Evolutionary conservation across 2,329 filamentous ascomycete genomes (phyloP).

Genomic region (Clarireedia hainanense): DNA sequence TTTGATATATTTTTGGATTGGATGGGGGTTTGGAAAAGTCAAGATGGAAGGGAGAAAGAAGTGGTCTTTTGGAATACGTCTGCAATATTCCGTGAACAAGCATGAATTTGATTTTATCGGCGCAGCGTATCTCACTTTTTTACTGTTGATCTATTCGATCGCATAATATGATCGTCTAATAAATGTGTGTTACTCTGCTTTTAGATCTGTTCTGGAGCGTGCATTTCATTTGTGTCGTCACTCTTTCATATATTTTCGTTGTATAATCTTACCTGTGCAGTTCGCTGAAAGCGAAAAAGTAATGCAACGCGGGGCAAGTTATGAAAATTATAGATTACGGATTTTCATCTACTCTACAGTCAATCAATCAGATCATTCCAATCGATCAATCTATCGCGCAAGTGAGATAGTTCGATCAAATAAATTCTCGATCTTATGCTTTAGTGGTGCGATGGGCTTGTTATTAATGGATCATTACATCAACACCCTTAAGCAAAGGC

Average conservation of each 20-base stretch:
- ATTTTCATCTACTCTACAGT: no score
- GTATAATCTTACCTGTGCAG: not conserved
- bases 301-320: no score
- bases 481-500: no score
- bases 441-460: no score
- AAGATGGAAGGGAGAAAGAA: not conserved
- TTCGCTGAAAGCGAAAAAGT: no score
- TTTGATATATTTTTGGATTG: not conserved
- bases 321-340: no score
- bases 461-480: no score
- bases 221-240: not conserved
- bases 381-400: no score
- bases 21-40: not conserved
- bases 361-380: no score
- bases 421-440: no score
- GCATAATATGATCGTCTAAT: not conserved
- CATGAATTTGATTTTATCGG: not conserved
- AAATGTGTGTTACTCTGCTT: not conserved
- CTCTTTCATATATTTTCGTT: not conserved
- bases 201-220: not conserved
- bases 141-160: not conserved
- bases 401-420: no score
- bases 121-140: not conserved
- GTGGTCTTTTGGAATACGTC: not conserved
- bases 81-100: not conserved